Conservation (phyloP, 148 eudicot species). For the Polygonum aviculare region DNA sequence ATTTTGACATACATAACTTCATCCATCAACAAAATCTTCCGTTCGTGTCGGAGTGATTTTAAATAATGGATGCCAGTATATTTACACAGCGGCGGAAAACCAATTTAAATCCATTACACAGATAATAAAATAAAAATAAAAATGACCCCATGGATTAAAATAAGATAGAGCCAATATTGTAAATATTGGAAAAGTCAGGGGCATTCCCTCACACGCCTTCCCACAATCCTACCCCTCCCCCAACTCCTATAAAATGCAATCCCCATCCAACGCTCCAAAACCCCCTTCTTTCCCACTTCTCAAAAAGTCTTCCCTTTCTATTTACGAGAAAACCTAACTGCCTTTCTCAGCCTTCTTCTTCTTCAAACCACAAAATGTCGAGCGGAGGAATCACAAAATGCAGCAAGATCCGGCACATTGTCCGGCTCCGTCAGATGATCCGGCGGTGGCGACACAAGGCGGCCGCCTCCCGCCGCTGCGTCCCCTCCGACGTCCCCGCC, state of each 20-base stretch:
- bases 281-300: not conserved
- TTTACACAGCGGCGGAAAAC: slow-evolving; percentile 5
- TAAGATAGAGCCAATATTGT: not conserved
- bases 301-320: not conserved
- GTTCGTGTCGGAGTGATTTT: not conserved
- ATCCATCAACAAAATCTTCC: not conserved
- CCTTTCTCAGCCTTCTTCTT: not conserved
- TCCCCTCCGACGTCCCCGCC: slow-evolving; percentile 44
- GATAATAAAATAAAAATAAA: not conserved
- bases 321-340: not conserved
- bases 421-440: slow-evolving; percentile 55
- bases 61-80: not conserved
- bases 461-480: slow-evolving; percentile 7
- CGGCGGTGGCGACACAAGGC: slow-evolving; percentile 34
- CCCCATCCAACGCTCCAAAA: not conserved
- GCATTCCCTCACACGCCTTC: not conserved
- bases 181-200: not conserved
- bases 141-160: not conserved
- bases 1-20: not conserved
- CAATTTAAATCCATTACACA: not conserved
- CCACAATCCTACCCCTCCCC: not conserved
- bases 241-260: not conserved
- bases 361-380: not conserved
- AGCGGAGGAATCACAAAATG: slow-evolving; percentile 10
- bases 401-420: slow-evolving; percentile 58